Conservation (phyloP, 768 basidiomycete genomes). For the Tricholoma saponaceum region DNA sequence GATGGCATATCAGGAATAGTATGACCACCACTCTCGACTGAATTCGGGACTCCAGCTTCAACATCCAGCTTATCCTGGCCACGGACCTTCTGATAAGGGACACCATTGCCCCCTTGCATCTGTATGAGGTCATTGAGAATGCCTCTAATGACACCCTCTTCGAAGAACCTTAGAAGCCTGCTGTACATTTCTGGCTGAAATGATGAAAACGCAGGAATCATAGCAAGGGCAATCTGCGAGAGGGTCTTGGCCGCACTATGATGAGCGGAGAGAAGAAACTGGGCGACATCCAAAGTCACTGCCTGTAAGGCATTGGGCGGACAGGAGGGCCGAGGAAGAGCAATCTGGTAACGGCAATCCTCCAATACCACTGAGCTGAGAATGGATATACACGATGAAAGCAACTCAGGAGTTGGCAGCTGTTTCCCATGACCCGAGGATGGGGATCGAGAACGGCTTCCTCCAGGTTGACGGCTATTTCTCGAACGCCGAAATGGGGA, state of each 20-base stretch:
- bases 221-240: constrained; percentile 58
- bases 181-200: constrained; percentile 61
- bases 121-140: constrained; percentile 44
- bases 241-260: constrained; percentile 46
- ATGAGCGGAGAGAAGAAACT: constrained; percentile 56
- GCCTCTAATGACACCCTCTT: constrained; percentile 52
- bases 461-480: constrained; percentile 36
- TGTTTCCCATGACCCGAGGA: constrained; percentile 33
- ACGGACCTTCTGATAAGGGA: neutral
- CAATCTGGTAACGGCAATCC: constrained; percentile 67
- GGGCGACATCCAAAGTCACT: constrained; percentile 66
- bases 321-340: constrained; percentile 53
- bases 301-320: constrained; percentile 80
- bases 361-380: constrained; percentile 63
- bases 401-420: constrained; percentile 44
- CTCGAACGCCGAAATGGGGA: constrained; percentile 45
- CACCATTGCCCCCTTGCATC: constrained; percentile 25
- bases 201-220: constrained; percentile 72
- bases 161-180: constrained; percentile 67
- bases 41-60: neutral
- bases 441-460: constrained; percentile 52
- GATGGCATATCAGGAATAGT: constrained; percentile 20
- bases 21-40: constrained; percentile 17
- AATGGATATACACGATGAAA: constrained; percentile 55
- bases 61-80: neutral